Evolutionary conservation across 139 green algal species (phyloP).

Genomic region (Micractinium sp.): DNA sequence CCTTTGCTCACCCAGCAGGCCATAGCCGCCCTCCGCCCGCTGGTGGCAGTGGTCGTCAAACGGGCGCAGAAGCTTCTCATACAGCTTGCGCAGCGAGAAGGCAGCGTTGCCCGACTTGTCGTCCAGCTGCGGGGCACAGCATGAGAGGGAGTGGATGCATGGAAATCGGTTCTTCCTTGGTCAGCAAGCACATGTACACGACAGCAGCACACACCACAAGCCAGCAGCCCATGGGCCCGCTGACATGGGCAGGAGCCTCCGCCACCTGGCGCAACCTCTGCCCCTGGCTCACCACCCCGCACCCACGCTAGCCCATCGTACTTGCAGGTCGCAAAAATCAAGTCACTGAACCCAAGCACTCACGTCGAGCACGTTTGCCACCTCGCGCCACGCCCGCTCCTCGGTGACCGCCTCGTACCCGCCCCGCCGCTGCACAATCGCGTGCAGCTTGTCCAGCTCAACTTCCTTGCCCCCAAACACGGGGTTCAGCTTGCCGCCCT

Average conservation of each 20-base stretch:
- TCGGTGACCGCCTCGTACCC: slow-evolving; percentile 73
- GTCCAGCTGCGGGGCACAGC: slow-evolving; percentile 28
- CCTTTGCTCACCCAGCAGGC: slow-evolving; percentile 42
- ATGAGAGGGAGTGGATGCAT: too few relatives aligned
- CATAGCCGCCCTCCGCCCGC: slow-evolving; percentile 16
- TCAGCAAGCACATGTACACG: not conserved
- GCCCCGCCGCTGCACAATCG: slow-evolving; percentile 68
- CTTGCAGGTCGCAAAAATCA: too few relatives aligned
- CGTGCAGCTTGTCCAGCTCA: slow-evolving; percentile 75
- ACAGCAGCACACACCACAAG: not conserved
- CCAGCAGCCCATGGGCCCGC: not conserved
- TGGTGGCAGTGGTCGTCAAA: slow-evolving; percentile 60
- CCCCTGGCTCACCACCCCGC: too few relatives aligned
- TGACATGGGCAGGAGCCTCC: too few relatives aligned
- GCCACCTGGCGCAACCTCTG: too few relatives aligned
- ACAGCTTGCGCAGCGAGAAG: slow-evolving; percentile 76
- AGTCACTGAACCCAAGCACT: too few relatives aligned
- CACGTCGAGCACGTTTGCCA: slow-evolving; percentile 73
- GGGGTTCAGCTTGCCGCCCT: slow-evolving; percentile 54
- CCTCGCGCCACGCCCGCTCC: slow-evolving; percentile 80
- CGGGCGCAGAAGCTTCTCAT: slow-evolving; percentile 78
- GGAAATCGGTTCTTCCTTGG: too few relatives aligned
- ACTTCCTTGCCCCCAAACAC: slow-evolving; percentile 71
- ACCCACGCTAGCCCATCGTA: too few relatives aligned
- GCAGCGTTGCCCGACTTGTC: slow-evolving; percentile 65